Percentiles rank a stretch among this genome's conserved stretches.
phyloP scores from a whole-genome alignment of 2,329 filamentous ascomycete genomes.

The Alternaria sp. region DNA sequence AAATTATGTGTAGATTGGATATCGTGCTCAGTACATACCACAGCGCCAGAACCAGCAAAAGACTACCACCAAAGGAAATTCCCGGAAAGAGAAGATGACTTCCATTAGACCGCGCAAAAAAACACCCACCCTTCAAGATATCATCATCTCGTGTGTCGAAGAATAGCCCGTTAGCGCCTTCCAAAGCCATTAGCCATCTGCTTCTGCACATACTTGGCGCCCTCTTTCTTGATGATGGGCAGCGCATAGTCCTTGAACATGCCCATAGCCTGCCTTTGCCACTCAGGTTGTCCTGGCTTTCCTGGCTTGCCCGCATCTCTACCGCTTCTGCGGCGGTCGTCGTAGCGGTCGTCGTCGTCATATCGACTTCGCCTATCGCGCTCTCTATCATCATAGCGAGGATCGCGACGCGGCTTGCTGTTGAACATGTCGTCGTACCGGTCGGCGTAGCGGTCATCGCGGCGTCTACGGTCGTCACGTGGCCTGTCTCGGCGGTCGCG shows the following conservation, averaged over 20 bases:
- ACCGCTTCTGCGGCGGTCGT: conserved; percentile 22
- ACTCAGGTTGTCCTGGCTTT: conserved; percentile 34
- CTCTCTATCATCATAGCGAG: conserved; percentile 24
- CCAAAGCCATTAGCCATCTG: conserved; percentile 37
- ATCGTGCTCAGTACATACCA: conserved; percentile 5
- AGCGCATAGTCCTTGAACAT: conserved; percentile 48
- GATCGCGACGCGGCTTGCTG: conserved; percentile 24
- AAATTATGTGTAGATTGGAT: conserved; percentile 6
- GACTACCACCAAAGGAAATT: neutral
- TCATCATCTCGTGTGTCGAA: neutral
- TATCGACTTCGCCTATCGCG: conserved; percentile 13
- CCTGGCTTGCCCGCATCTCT: conserved; percentile 24
- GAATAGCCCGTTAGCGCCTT: conserved; percentile 18
- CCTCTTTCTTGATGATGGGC: conserved; percentile 47
- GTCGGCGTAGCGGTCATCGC: conserved; percentile 32
- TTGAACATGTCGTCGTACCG: conserved; percentile 34
- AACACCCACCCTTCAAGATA: neutral
- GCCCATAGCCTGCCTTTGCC: conserved; percentile 44
- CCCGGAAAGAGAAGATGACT: neutral
- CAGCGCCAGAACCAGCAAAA: neutral
- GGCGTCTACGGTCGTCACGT: conserved; percentile 22
- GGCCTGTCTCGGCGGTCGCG: conserved; percentile 32
- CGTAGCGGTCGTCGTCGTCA: conserved; percentile 29
- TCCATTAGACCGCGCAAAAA: neutral
- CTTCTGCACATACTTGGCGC: conserved; percentile 43